Percentiles rank a stretch among this genome's conserved stretches.
Evolutionary conservation across 2,329 filamentous ascomycete species (phyloP).

Genomic region (Pseudopithomyces maydicus): DNA sequence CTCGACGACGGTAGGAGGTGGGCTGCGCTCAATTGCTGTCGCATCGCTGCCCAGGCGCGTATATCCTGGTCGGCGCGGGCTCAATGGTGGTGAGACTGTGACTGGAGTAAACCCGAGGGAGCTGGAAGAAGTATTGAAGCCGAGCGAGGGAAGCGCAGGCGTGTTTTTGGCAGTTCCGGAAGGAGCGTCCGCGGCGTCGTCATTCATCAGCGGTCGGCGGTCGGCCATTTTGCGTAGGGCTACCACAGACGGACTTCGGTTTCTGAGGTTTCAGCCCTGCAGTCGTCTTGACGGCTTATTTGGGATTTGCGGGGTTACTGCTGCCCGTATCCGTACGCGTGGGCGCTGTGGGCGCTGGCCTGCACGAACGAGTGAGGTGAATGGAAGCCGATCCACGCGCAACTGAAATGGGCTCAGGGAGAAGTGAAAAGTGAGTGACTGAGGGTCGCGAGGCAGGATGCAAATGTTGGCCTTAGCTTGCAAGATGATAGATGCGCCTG

Average conservation of each 20-base stretch:
- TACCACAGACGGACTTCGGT: constrained; percentile 7
- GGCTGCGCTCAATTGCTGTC: constrained; percentile 35
- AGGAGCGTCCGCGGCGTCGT: constrained; percentile 27
- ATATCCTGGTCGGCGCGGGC: constrained; percentile 41
- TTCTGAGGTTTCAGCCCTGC: constrained; percentile 24
- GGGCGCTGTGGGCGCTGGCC: neutral
- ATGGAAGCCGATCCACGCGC: neutral
- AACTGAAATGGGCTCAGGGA: neutral
- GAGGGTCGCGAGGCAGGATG: neutral
- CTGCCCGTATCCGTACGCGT: neutral
- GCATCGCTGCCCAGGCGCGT: constrained; percentile 42
- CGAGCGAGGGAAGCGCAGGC: constrained; percentile 33
- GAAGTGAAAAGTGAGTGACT: neutral
- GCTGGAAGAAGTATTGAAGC: constrained; percentile 30
- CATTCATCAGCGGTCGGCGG: constrained; percentile 32
- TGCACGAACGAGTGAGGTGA: neutral
- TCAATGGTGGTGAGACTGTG: constrained; percentile 24
- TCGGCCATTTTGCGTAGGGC: constrained; percentile 32
- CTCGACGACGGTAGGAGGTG: constrained; percentile 31
- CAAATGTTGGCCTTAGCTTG: constrained; percentile 3
- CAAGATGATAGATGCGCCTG: constrained; percentile 6
- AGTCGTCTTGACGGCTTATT: neutral
- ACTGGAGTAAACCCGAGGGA: constrained; percentile 23
- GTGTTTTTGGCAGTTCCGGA: constrained; percentile 25
- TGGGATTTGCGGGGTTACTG: neutral